These are phyloP conservation scores for Scytalidium lignicola DNA, from an alignment of 2,329 filamentous ascomycete species.

Conservation along the genomic window DNA sequence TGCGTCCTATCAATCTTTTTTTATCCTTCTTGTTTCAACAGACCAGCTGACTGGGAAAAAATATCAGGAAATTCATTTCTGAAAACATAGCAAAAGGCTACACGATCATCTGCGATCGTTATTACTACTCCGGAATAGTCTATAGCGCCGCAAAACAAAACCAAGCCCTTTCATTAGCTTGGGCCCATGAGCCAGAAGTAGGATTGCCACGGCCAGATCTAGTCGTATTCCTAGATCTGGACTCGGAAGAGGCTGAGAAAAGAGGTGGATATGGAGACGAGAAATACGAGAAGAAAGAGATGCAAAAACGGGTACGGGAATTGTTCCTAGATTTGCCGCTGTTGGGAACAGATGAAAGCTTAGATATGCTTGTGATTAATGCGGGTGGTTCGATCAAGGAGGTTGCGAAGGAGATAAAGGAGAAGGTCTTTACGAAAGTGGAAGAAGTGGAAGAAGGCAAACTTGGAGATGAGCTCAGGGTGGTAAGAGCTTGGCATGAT, in stretches of 20 bases:
- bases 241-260: constrained; percentile 63
- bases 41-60: not conserved
- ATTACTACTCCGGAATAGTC: constrained; percentile 91
- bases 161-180: constrained; percentile 61
- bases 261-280: constrained; percentile 87
- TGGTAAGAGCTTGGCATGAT: constrained; percentile 12
- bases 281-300: constrained; percentile 77
- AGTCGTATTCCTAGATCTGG: constrained; percentile 81
- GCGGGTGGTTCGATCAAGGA: constrained; percentile 50
- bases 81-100: constrained; percentile 57
- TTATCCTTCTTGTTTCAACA: no score
- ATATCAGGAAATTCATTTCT: constrained; percentile 43
- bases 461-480: constrained; percentile 1
- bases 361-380: constrained; percentile 48
- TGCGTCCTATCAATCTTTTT: not conserved
- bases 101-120: constrained; percentile 82
- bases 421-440: constrained; percentile 29
- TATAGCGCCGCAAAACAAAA: constrained; percentile 87
- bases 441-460: constrained; percentile 37
- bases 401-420: constrained; percentile 45
- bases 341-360: constrained; percentile 41
- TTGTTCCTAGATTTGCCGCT: constrained; percentile 59
- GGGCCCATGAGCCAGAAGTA: constrained; percentile 80
- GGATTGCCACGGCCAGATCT: constrained; percentile 84
- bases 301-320: constrained; percentile 74